Evolutionary conservation across 495 filamentous ascomycete genomes (phyloP), one percentile per base, ranked within the genome.

Genomic region (Penicillium paradoxum): DNA sequence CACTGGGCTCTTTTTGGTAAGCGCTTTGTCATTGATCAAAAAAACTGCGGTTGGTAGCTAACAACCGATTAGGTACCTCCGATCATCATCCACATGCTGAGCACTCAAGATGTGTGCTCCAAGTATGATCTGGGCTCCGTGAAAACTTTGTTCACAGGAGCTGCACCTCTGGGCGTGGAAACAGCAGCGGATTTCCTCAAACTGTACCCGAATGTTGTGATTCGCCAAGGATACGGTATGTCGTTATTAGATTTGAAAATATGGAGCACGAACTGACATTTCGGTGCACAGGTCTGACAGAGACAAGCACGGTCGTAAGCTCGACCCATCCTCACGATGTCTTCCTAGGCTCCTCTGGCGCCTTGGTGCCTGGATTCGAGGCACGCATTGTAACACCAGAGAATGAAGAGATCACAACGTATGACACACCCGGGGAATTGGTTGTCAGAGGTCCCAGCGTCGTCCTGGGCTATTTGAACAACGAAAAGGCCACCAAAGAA

Each of bases 211-310:
- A 72, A 66, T 2, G 83, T 88, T 73, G 60, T 64, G 3, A 73
- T 95, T 48, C 78, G 85, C 36, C 91, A 96, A 68, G 90, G 83
- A 39, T 96, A 95, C 66, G 91, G 86, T 88, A 73, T 36, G 73
- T 30, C 17, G 15, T 10, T 13, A 29, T 44, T 18, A 3, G 21
- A 8, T n/a, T 14, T 2, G 8, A 10, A 21, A 17, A 14, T 7
- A 6, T 13, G 17, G 14, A 17, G 2, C 43, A 10, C 29, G 24
- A 40, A 6, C 56, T 67, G 4, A 63, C 32, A 34, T 29, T 40
- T 5, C 48, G 10, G 10, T 9, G 0, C 32, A 22, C 45, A 86
- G 85, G 90, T 11, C 74, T 95, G 60, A 95, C 91, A 6, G 91
- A 96, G 62, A 89, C 87, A 7, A 75, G 72, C 36, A 92, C 90